phyloP scores from a whole-genome alignment of 768 basidiomycete species.

The Naganishia vishniacii region DNA sequence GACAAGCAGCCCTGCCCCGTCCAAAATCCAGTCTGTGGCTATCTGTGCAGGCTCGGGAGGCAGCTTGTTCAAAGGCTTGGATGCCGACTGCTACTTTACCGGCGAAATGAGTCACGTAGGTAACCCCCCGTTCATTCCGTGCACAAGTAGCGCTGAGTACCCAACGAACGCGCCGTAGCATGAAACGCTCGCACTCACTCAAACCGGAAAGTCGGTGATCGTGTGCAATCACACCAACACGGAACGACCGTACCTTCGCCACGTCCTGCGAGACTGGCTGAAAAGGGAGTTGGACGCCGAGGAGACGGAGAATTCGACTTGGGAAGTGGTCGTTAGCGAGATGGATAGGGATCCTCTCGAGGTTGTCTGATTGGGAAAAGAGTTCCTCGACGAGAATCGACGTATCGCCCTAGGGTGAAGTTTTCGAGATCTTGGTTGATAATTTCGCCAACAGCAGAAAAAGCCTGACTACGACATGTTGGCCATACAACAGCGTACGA shows the following conservation, averaged over 20 bases:
- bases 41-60: constrained; percentile 89
- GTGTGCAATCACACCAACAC: constrained; percentile 89
- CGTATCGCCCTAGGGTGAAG: too few relatives aligned
- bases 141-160: neutral
- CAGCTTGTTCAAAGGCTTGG: constrained; percentile 63
- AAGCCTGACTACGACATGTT: too few relatives aligned
- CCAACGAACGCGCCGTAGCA: constrained; percentile 56
- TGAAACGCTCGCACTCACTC: constrained; percentile 75
- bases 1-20: constrained; percentile 39
- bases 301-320: constrained; percentile 36
- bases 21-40: constrained; percentile 59
- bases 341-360: constrained; percentile 69
- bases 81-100: constrained; percentile 83
- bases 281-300: constrained; percentile 53
- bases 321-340: constrained; percentile 65
- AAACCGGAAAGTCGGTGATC: constrained; percentile 69
- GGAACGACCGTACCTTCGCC: constrained; percentile 79
- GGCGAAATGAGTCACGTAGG: constrained; percentile 85
- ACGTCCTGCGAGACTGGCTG: constrained; percentile 64
- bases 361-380: constrained; percentile 43
- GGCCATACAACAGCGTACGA: too few relatives aligned
- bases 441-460: too few relatives aligned
- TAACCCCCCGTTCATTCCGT: neutral
- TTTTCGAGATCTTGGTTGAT: too few relatives aligned
- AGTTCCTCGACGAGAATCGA: neutral